phyloP scores from a whole-genome alignment of 257 asterid genomes.

The Lycium barbarum region DNA sequence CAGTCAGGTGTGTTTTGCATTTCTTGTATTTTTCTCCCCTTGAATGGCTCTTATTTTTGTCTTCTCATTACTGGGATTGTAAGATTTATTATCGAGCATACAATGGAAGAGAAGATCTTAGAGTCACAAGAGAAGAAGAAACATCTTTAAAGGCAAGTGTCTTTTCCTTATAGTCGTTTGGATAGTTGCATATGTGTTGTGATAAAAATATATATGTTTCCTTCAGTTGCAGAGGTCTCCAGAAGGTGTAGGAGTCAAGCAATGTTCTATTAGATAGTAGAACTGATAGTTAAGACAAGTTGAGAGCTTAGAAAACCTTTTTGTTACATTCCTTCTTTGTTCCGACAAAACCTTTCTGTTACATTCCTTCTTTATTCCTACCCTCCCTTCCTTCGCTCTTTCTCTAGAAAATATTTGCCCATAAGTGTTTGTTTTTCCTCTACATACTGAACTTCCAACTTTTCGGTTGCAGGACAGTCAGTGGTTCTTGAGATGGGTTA shows the following conservation, averaged over 20 bases:
- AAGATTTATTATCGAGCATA: constrained; percentile 79
- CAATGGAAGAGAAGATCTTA: constrained; percentile 83
- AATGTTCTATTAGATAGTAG: no score
- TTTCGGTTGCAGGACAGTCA: constrained; percentile 67
- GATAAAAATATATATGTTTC: background rate
- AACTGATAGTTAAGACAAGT: no score
- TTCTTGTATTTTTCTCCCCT: background rate
- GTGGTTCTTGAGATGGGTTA: constrained; percentile 78
- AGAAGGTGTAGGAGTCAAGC: background rate
- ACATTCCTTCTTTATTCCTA: background rate
- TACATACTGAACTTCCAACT: background rate
- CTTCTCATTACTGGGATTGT: constrained; percentile 54
- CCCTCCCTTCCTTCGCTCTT: background rate
- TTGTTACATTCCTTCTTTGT: no score
- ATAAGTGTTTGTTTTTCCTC: background rate
- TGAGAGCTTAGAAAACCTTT: no score
- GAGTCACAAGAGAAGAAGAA: constrained; percentile 91
- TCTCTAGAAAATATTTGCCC: background rate
- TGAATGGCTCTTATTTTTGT: background rate
- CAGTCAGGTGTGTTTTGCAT: constrained; percentile 55
- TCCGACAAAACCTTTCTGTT: background rate
- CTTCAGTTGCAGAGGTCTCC: background rate
- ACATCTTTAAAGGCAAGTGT: constrained; percentile 58
- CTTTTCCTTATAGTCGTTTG: no score
- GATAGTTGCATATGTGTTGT: background rate